Percentiles rank a stretch among this genome's conserved stretches.
phyloP scores from a whole-genome alignment of 352 stramenopile genomes.

The Globisporangium uncinulatum region DNA sequence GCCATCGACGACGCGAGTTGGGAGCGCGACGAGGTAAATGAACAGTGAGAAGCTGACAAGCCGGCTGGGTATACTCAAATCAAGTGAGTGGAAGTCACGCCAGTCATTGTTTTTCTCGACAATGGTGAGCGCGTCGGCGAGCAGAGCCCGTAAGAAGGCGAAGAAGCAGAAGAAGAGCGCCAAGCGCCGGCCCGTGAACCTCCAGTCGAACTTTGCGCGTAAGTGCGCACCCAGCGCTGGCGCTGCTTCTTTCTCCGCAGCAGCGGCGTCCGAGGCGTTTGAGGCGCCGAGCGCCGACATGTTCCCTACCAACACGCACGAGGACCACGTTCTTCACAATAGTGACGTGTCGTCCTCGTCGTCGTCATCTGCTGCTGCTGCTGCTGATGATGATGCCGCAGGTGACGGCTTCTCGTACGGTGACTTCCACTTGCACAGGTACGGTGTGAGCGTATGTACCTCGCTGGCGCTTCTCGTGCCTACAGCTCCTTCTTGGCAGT shows the following conservation, averaged over 20 bases:
- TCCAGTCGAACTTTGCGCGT: slow-evolving; percentile 81
- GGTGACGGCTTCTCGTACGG: slow-evolving; percentile 40
- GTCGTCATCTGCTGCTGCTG: too few relatives aligned
- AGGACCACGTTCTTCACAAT: slow-evolving; percentile 14
- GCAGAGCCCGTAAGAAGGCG: slow-evolving; percentile 34
- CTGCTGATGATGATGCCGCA: slow-evolving; percentile 41
- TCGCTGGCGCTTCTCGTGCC: too few relatives aligned
- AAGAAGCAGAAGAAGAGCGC: slow-evolving; percentile 63
- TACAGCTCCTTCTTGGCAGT: too few relatives aligned
- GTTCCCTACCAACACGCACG: slow-evolving; percentile 68
- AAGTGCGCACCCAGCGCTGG: slow-evolving; percentile 43
- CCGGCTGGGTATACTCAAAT: not conserved
- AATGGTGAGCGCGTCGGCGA: slow-evolving; percentile 53
- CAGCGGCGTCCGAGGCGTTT: slow-evolving; percentile 9
- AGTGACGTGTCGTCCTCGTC: slow-evolving; percentile 16
- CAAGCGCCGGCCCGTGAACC: slow-evolving; percentile 81
- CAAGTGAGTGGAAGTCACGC: not conserved
- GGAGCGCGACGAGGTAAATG: too few relatives aligned
- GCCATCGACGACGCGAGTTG: not conserved
- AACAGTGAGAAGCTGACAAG: too few relatives aligned
- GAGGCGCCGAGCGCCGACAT: slow-evolving; percentile 56
- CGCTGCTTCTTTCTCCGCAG: not conserved
- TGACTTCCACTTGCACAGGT: slow-evolving; percentile 87
- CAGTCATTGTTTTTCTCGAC: too few relatives aligned
- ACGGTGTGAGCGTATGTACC: not conserved